phyloP scores from a whole-genome alignment of 2,329 filamentous ascomycete species.

The Diaporthe vaccinii region DNA sequence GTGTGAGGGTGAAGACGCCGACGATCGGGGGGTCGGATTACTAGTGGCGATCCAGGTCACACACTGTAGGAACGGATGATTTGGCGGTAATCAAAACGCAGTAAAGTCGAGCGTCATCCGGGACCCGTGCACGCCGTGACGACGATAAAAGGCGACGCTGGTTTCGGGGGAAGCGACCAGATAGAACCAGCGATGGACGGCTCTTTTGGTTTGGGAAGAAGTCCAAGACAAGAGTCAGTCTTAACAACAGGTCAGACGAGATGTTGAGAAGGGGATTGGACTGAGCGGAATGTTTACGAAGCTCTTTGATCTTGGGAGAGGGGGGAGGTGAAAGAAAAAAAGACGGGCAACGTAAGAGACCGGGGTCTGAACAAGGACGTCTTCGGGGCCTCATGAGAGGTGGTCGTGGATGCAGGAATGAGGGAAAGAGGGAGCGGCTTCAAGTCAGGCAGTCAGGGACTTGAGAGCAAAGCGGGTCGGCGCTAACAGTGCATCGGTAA shows the following conservation, averaged over 20 bases:
- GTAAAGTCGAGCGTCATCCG: slow-evolving; percentile 34
- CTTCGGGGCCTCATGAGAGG: slow-evolving; percentile 24
- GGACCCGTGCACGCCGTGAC: background rate
- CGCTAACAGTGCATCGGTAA: slow-evolving; percentile 19
- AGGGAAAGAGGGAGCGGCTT: background rate
- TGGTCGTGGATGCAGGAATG: background rate
- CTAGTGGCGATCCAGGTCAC: slow-evolving; percentile 41
- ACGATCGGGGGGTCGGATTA: slow-evolving; percentile 32
- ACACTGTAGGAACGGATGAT: slow-evolving; percentile 9
- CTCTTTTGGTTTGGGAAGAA: background rate
- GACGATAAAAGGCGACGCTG: background rate
- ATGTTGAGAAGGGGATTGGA: slow-evolving; percentile 20
- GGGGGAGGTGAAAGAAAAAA: slow-evolving; percentile 27
- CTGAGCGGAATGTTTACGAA: slow-evolving; percentile 2
- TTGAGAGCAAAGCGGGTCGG: slow-evolving; percentile 6
- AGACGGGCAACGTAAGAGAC: slow-evolving; percentile 25
- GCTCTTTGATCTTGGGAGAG: slow-evolving; percentile 18
- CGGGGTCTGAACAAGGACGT: slow-evolving; percentile 23
- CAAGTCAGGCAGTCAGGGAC: slow-evolving; percentile 25
- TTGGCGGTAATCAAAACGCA: slow-evolving; percentile 11
- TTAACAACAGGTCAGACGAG: background rate
- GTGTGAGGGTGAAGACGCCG: background rate
- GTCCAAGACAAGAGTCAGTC: background rate
- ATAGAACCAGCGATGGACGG: background rate
- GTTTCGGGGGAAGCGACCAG: background rate